These are phyloP conservation scores for Tephrocybe sp. DNA, from an alignment of 768 basidiomycete genomes.

Conservation along the genomic window DNA sequence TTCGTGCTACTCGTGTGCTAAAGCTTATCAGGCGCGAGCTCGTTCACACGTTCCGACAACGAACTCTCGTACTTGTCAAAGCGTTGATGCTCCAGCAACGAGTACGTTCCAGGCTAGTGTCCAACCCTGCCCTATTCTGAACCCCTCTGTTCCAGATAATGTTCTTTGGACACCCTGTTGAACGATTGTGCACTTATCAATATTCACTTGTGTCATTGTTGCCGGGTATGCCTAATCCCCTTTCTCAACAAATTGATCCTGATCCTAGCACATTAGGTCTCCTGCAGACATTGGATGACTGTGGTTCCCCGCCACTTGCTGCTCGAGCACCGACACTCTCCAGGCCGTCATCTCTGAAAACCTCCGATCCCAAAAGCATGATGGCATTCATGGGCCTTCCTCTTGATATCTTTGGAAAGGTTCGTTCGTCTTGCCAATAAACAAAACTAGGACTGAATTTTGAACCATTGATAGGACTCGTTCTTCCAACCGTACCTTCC, in stretches of 20 bases:
- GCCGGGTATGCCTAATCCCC: slow-evolving; percentile 68
- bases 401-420: slow-evolving; percentile 89
- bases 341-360: slow-evolving; percentile 75
- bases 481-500: slow-evolving; percentile 99
- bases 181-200: slow-evolving; percentile 94
- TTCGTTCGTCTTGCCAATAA: slow-evolving; percentile 22
- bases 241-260: too few relatives aligned
- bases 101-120: slow-evolving; percentile 38
- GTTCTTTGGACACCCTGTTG: slow-evolving; percentile 96
- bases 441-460: background rate
- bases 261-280: slow-evolving; percentile 48
- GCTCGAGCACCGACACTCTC: slow-evolving; percentile 53
- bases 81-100: slow-evolving; percentile 91
- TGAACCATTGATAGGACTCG: slow-evolving; percentile 56
- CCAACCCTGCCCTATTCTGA: background rate
- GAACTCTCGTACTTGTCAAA: slow-evolving; percentile 90
- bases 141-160: slow-evolving; percentile 62
- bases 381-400: slow-evolving; percentile 92
- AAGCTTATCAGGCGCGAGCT: slow-evolving; percentile 69
- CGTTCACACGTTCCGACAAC: slow-evolving; percentile 90
- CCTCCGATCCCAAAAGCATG: slow-evolving; percentile 89
- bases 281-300: slow-evolving; percentile 86
- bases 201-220: slow-evolving; percentile 94
- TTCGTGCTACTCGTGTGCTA: background rate
- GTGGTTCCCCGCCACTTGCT: slow-evolving; percentile 83